A percentile compares a stretch with the other conserved stretches of the same genome.
phyloP scores from a whole-genome alignment of 2,329 filamentous ascomycete genomes.

The Stemphylium beticola region DNA sequence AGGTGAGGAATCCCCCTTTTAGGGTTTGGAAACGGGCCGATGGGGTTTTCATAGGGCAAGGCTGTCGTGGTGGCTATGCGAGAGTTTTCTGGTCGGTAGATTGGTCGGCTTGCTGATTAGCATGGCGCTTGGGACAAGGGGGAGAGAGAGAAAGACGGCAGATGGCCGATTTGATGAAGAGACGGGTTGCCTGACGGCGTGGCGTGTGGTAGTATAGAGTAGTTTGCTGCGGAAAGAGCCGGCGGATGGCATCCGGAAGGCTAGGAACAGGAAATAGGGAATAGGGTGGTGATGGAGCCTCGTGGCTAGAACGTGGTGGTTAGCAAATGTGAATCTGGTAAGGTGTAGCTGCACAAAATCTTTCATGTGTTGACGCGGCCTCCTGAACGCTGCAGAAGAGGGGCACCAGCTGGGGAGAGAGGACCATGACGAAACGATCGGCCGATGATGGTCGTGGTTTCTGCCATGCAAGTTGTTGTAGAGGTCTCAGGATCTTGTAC shows the following conservation, averaged over 20 bases:
- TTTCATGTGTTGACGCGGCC: neutral
- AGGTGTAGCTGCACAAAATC: neutral
- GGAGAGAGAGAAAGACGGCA: neutral
- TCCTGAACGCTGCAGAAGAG: neutral
- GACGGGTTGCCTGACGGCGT: neutral
- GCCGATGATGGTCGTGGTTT: neutral
- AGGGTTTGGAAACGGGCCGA: constrained; percentile 10
- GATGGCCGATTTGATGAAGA: neutral
- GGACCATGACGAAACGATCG: neutral
- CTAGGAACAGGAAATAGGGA: neutral
- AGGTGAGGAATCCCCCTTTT: neutral
- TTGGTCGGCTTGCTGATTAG: neutral
- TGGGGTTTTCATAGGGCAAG: neutral
- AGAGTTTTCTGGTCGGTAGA: neutral
- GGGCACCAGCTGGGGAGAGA: neutral
- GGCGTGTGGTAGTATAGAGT: neutral
- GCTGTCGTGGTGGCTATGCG: neutral
- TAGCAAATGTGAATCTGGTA: neutral
- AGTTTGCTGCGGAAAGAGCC: neutral
- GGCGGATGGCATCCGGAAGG: constrained; percentile 1
- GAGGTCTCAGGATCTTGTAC: neutral
- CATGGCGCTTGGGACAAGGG: neutral
- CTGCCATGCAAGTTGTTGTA: neutral
- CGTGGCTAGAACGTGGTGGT: neutral
- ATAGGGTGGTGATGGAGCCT: neutral